These are phyloP conservation scores for Hericium coralloides DNA, from an alignment of 768 basidiomycete species.

Conservation along the genomic window DNA sequence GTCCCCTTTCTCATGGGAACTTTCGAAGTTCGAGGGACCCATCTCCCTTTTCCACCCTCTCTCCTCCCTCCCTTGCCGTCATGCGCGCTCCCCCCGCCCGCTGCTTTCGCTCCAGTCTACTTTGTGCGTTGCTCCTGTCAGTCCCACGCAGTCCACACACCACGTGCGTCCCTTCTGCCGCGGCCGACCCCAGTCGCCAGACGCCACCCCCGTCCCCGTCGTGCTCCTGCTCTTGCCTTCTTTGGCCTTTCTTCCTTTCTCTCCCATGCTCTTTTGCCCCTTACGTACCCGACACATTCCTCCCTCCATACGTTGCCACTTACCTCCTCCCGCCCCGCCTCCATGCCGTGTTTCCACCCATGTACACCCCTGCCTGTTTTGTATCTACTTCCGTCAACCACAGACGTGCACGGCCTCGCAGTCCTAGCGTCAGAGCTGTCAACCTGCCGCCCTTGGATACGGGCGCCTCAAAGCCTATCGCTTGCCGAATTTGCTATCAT, in stretches of 20 bases:
- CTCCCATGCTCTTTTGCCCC: no score
- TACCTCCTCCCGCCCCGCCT: background rate
- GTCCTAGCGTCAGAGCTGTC: background rate
- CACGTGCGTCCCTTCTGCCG: no score
- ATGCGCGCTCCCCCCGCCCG: constrained; percentile 2
- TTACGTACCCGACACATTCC: background rate
- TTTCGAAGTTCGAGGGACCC: constrained; percentile 12
- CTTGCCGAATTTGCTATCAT: background rate
- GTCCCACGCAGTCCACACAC: no score
- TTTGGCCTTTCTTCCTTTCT: no score
- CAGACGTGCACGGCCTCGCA: background rate
- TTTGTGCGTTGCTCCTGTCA: no score
- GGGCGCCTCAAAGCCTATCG: background rate
- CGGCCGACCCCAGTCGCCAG: no score
- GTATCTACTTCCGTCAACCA: no score
- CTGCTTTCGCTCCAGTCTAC: background rate
- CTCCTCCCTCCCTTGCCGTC: constrained; percentile 4
- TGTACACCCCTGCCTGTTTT: no score
- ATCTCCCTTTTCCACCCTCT: background rate
- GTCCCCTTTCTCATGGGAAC: constrained; percentile 15
- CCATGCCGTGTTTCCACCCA: no score
- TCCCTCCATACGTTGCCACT: background rate
- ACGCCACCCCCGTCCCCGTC: no score
- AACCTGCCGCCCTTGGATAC: background rate
- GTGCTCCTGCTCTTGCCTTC: no score